phyloP scores from a whole-genome alignment of 495 filamentous ascomycete species.

The Xylaria castorea region DNA sequence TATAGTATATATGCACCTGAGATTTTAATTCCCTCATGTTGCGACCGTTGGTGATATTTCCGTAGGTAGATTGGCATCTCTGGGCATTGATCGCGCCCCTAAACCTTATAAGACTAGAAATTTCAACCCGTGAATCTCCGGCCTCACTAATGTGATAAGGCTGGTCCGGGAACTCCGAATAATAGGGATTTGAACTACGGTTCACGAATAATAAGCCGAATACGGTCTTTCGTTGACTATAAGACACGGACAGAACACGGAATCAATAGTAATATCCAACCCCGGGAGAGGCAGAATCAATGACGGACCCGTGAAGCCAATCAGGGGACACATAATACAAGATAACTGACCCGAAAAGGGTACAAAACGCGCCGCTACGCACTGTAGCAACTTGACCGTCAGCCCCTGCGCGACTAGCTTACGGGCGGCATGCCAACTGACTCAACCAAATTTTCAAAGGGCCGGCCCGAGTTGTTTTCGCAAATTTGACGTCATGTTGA shows the following conservation, averaged over 20 bases:
- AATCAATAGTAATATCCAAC: background rate
- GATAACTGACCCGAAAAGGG: background rate
- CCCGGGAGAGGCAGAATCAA: background rate
- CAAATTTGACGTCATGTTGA: slow-evolving; percentile 22
- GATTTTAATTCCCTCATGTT: background rate
- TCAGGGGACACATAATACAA: background rate
- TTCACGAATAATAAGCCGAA: background rate
- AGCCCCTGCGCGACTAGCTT: slow-evolving; percentile 2
- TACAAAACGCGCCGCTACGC: background rate
- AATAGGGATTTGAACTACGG: background rate
- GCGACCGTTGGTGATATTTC: background rate
- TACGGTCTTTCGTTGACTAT: background rate
- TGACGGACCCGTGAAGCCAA: background rate
- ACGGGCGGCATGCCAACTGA: slow-evolving; percentile 1
- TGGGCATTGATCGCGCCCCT: background rate
- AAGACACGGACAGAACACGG: background rate
- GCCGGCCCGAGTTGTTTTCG: slow-evolving; percentile 9
- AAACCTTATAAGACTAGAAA: background rate
- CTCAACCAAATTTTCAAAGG: background rate
- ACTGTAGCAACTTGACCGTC: background rate
- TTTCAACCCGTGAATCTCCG: background rate
- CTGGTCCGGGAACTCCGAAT: slow-evolving; percentile 4
- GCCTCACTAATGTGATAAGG: background rate
- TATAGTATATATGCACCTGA: background rate
- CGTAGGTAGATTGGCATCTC: background rate